Conservation (phyloP, 108 stramenopile genomes). For the Cylindrotheca fusiformis region DNA sequence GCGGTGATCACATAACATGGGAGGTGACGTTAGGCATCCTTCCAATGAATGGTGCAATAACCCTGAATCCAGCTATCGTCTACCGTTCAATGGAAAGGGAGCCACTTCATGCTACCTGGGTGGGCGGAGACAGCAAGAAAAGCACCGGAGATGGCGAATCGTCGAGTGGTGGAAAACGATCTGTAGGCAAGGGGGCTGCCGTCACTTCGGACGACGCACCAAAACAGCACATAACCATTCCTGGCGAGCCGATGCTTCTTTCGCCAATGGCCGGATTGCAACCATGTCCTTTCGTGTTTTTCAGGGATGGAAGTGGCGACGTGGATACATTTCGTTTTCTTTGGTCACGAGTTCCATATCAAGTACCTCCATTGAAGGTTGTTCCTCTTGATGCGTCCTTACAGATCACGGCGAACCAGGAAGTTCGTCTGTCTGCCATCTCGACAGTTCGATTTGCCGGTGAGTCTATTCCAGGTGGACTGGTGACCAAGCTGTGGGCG, state of each 20-base stretch:
- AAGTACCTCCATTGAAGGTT: constrained; percentile 34
- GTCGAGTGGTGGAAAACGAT: constrained; percentile 15
- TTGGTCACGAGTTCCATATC: constrained; percentile 55
- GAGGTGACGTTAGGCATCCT: constrained; percentile 46
- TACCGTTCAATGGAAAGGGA: constrained; percentile 64
- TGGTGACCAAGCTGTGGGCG: constrained; percentile 42
- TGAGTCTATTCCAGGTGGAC: constrained; percentile 33
- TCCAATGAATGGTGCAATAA: constrained; percentile 36
- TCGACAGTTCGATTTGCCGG: constrained; percentile 33
- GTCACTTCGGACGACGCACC: constrained; percentile 41
- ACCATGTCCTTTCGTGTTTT: constrained; percentile 81
- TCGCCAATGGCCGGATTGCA: constrained; percentile 61
- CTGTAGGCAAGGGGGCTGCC: constrained; percentile 14
- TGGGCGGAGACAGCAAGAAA: constrained; percentile 25
- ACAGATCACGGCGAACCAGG: background rate
- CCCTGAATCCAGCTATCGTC: constrained; percentile 46
- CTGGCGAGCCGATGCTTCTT: constrained; percentile 48
- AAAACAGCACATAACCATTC: constrained; percentile 44
- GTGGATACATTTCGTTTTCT: constrained; percentile 59
- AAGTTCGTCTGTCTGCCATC: constrained; percentile 25
- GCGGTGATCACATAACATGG: constrained; percentile 74
- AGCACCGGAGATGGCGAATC: constrained; percentile 31
- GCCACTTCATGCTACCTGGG: constrained; percentile 47
- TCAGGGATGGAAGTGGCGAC: constrained; percentile 60
- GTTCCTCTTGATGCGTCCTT: background rate